Base-by-base conservation (phyloP, 805 yeast genomes). In the Ascoidea rubescens region DNA sequence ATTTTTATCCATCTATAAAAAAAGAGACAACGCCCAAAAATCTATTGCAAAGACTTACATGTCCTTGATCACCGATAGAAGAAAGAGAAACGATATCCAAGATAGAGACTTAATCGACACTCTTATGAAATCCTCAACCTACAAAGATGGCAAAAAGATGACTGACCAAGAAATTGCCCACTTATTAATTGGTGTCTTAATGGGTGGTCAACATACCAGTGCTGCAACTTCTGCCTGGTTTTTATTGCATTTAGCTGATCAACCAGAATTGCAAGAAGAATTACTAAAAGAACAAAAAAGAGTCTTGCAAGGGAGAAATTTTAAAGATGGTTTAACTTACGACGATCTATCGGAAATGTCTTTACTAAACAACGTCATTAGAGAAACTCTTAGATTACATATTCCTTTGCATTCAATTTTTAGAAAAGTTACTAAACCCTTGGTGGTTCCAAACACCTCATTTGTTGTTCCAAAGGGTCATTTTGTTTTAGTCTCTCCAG, bases 151-250 rank as follows among this genome's bases (percentile, higher is more conserved):
- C 60, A 81, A 82, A 49, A 75, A 77, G 63, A 90, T 93, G 97
- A 84, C 96, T 31, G 99, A 93, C 67, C 82, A 83, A 66, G 96
- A 93, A 71, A 88, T 93, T 63, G 93, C 98, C 50, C 86, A 90
- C 69, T 74, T 93, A 67, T 73, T 89, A 67, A 91, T 93, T 68
- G 99, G 98, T 67, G 84, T 93, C 52, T 75, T 93, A 56, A 93
- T 93, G 99, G 99, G 99, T 62, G 99, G 99, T 57, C 99, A 93
- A 73, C 99, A 93, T 68, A 93, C 99, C 31, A 85, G 96, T 57
- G 93, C 98, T 47, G 78, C 98, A 30, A 93, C 99, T 28, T 86
- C 96, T 46, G 85, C 97, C 16, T 93, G 99, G 99, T 81, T 82
- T 63, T 72, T 93, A 64, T 75, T 93, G 58, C 98, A 93, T 65